Evolutionary conservation across 108 stramenopile genomes (phyloP), one percentile per base, ranked within the genome.

Genomic region (Epithemia pelagica): DNA sequence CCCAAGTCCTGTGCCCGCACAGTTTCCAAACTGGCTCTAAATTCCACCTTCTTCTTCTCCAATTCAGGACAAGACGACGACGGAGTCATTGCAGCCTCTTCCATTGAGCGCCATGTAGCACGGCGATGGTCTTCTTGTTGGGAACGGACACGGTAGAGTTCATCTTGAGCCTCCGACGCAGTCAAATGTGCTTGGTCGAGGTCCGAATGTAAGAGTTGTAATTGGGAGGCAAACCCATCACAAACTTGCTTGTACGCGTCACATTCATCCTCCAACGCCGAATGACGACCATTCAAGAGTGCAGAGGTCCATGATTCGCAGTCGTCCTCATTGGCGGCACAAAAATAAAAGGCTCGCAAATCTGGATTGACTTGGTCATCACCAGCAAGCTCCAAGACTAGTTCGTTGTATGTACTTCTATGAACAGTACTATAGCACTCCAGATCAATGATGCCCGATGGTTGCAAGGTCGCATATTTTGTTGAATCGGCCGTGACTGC

Each of bases 381-480:
- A n/a, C 89, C 89, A 1, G 88, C 84, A 57, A 90, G 66, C 66
- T 91, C 88, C 76, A 94, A 74, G 0, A 90, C 74, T n/a, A 78
- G 75, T 3, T 82, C 70, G 59, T 94, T 86, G 30, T 78, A 66
- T 15, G 74, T 71, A 32, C 81, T 82, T 1, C 91, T 76, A 67
- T 92, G 85, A 21, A 96, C 83, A 1, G 81, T 78, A 1, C 89
- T 89, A 79, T 96, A 97, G 64, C 91, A 92, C 65, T 98, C 97
- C 63, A 98, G 71, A 79, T 98, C 97, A 71, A 98, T 96, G 61
- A 98, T 95, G 5, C 97, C 97, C 28, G 88, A 78, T 5, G 91
- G 94, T 68, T 82, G 79, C 8, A 88, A 46, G 37, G 79, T 78
- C 0, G 73, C 46, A 56, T 57, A 66, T 56, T 57, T 66, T 46